Percentiles rank a stretch among this genome's conserved stretches.
These are phyloP conservation scores for Globisporangium echinulatum DNA, from an alignment of 352 stramenopile species.

Conservation along the genomic window DNA sequence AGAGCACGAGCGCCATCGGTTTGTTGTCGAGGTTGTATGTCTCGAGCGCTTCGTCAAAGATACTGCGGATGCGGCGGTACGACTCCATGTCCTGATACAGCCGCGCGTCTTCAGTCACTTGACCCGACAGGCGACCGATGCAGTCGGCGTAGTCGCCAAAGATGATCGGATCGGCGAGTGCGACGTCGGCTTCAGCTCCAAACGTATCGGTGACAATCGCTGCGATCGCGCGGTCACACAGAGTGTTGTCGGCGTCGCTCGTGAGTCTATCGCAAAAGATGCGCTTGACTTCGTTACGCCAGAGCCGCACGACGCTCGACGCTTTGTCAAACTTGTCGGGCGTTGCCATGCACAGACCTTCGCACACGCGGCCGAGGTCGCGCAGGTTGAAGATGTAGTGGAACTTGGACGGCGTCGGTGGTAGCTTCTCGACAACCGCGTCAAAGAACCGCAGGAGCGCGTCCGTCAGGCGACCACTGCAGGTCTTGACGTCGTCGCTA, in stretches of 20 bases:
- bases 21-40: slow-evolving; percentile 94
- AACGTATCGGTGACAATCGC: slow-evolving; percentile 75
- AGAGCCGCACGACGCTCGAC: slow-evolving; percentile 82
- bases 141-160: slow-evolving; percentile 92
- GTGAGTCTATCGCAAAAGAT: slow-evolving; percentile 93
- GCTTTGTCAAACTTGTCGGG: slow-evolving; percentile 79
- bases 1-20: slow-evolving; percentile 93
- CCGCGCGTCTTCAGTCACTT: slow-evolving; percentile 71
- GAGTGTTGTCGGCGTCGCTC: slow-evolving; percentile 69
- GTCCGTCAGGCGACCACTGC: slow-evolving; percentile 78
- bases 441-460: slow-evolving; percentile 87
- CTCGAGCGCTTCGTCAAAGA: slow-evolving; percentile 93
- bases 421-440: slow-evolving; percentile 87
- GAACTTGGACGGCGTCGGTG: slow-evolving; percentile 92
- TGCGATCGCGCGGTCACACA: slow-evolving; percentile 80
- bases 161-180: slow-evolving; percentile 76
- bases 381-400: slow-evolving; percentile 97
- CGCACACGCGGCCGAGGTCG: slow-evolving; percentile 90
- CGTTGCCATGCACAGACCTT: slow-evolving; percentile 92
- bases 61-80: slow-evolving; percentile 84
- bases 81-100: slow-evolving; percentile 93
- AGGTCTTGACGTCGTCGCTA: slow-evolving; percentile 72
- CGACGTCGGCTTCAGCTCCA: slow-evolving; percentile 48
- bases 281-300: slow-evolving; percentile 90
- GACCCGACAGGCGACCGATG: slow-evolving; percentile 59